phyloP scores from a whole-genome alignment of 2,329 filamentous ascomycete genomes.

The Lomentospora prolificans region DNA sequence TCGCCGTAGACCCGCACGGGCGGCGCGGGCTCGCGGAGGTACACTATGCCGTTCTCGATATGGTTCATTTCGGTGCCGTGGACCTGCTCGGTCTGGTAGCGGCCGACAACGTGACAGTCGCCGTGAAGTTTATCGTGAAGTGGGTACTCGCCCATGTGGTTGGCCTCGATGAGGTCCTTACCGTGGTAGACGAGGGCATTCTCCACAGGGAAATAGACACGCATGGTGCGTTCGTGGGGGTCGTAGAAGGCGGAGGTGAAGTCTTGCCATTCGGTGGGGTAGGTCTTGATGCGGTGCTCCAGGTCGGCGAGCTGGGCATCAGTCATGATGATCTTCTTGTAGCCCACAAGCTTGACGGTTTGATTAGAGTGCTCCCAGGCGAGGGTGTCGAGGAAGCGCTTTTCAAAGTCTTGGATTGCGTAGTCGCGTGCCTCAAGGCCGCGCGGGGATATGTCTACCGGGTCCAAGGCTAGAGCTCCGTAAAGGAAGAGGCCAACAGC shows the following conservation, averaged over 20 bases:
- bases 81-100: slow-evolving; percentile 11
- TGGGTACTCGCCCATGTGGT: slow-evolving; percentile 9
- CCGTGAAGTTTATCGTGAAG: slow-evolving; percentile 7
- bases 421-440: slow-evolving; percentile 2
- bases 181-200: slow-evolving; percentile 11
- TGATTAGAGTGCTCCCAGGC: slow-evolving; percentile 10
- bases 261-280: slow-evolving; percentile 3
- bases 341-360: slow-evolving; percentile 13
- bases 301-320: slow-evolving; percentile 9
- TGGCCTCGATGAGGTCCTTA: slow-evolving; percentile 10
- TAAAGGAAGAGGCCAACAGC: neutral
- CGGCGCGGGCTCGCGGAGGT: slow-evolving; percentile 9
- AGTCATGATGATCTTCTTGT: slow-evolving; percentile 11
- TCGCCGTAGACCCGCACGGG: slow-evolving; percentile 9
- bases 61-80: slow-evolving; percentile 9
- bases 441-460: neutral
- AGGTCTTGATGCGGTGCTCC: slow-evolving; percentile 4
- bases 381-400: slow-evolving; percentile 11
- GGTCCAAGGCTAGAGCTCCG: neutral
- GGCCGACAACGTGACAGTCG: slow-evolving; percentile 11
- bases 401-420: slow-evolving; percentile 9
- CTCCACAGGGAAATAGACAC: slow-evolving; percentile 13
- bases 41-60: slow-evolving; percentile 11
- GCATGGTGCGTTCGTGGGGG: slow-evolving; percentile 7
- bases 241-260: slow-evolving; percentile 10